Evolutionary conservation across 805 yeast genomes (phyloP).

Genomic region (Candida ortonii): DNA sequence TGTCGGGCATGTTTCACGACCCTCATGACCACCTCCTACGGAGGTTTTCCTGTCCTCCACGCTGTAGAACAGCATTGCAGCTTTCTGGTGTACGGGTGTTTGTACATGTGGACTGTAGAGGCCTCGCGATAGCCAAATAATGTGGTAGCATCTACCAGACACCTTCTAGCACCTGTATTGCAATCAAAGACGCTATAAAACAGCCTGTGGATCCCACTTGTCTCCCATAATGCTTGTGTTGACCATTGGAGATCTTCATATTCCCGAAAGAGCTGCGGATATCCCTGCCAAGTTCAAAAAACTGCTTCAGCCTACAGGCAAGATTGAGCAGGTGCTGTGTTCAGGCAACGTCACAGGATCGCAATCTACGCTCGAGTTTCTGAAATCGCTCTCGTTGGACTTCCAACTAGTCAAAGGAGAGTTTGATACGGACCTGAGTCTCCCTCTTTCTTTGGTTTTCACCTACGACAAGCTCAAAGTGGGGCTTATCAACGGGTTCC

Average conservation of each 20-base stretch:
- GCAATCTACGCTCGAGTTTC: slow-evolving; percentile 56
- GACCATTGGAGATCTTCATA: slow-evolving; percentile 86
- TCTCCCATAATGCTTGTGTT: slow-evolving; percentile 61
- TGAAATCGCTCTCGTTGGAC: slow-evolving; percentile 67
- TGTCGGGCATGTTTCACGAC: too few species aligned
- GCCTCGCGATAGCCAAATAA: too few species aligned
- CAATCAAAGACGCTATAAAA: too few species aligned
- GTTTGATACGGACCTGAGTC: slow-evolving; percentile 51
- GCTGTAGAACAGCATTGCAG: too few species aligned
- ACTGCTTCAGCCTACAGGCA: slow-evolving; percentile 71
- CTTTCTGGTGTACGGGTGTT: too few species aligned
- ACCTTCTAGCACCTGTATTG: too few species aligned
- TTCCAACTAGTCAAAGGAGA: slow-evolving; percentile 81
- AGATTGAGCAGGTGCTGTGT: slow-evolving; percentile 80
- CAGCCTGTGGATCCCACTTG: too few species aligned
- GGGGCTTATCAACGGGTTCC: slow-evolving; percentile 84
- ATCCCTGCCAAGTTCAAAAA: slow-evolving; percentile 64
- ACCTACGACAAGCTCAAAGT: slow-evolving; percentile 69
- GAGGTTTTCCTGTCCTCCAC: too few species aligned
- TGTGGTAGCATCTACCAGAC: too few species aligned
- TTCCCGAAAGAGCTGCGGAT: slow-evolving; percentile 79
- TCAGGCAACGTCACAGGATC: slow-evolving; percentile 81
- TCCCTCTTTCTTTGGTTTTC: slow-evolving; percentile 66
- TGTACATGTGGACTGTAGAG: too few species aligned
- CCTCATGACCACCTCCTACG: too few species aligned